Conservation (phyloP, 768 basidiomycete species). For the Rhodotorula sphaerocarpa region DNA sequence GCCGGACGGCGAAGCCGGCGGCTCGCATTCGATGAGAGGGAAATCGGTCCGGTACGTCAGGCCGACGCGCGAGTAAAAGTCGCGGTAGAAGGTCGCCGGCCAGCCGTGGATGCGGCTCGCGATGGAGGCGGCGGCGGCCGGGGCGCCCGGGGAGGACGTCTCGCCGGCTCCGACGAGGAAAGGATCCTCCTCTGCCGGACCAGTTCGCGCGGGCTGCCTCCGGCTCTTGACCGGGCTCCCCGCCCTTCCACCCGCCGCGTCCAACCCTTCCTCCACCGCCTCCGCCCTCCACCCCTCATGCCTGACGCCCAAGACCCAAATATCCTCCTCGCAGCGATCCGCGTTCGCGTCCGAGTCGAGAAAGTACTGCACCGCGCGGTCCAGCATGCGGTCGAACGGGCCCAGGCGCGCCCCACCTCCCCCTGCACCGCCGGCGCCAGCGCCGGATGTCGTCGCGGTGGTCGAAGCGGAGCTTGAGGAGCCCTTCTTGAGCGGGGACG, state of each 20-base stretch:
- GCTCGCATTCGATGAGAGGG: constrained; percentile 57
- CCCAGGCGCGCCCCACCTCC: constrained; percentile 12
- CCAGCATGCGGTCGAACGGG: constrained; percentile 60
- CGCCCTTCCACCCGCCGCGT: not conserved
- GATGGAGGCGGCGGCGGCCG: not conserved
- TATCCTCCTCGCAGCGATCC: constrained; percentile 70
- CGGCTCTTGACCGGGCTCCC: constrained; percentile 23
- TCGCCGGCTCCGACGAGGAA: constrained; percentile 38
- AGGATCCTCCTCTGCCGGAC: constrained; percentile 42
- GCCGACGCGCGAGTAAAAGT: constrained; percentile 83
- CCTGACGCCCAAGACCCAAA: constrained; percentile 80
- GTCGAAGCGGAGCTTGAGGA: not conserved
- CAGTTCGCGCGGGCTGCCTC: not conserved
- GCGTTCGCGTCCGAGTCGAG: constrained; percentile 80
- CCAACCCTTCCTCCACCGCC: constrained; percentile 8
- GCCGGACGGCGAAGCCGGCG: constrained; percentile 38
- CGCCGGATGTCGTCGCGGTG: no score
- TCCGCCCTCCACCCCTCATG: constrained; percentile 64
- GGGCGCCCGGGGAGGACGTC: not conserved
- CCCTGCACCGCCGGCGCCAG: no score
- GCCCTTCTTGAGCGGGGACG: constrained; percentile 18
- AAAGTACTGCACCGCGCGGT: constrained; percentile 80
- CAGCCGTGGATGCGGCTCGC: constrained; percentile 45
- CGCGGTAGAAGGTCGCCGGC: constrained; percentile 75
- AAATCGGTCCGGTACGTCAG: constrained; percentile 87